phyloP scores from a whole-genome alignment of 768 basidiomycete genomes.

The Rhizopogon vesiculosus region DNA sequence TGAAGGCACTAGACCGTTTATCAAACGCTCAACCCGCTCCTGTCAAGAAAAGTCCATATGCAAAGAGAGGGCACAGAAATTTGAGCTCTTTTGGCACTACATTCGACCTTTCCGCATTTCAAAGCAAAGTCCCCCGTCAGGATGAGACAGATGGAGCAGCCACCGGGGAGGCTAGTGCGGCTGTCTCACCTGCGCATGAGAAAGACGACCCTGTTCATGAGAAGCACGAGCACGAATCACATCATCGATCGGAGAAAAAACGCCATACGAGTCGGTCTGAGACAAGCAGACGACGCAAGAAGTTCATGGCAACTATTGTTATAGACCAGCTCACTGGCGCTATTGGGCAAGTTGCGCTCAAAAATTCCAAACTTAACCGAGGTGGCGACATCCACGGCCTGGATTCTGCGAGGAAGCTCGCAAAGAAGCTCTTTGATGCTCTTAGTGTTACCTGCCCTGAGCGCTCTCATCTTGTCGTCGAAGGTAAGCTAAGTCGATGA shows the following conservation, averaged over 20 bases:
- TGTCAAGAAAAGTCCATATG: slow-evolving; percentile 33
- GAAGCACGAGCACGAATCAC: slow-evolving; percentile 8
- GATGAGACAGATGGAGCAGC: slow-evolving; percentile 4
- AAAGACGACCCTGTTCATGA: slow-evolving; percentile 6
- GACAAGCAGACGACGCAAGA: slow-evolving; percentile 39
- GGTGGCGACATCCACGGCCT: slow-evolving; percentile 50
- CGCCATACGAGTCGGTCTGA: slow-evolving; percentile 22
- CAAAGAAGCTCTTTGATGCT: slow-evolving; percentile 61
- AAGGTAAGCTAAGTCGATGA: slow-evolving; percentile 36
- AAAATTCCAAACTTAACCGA: slow-evolving; percentile 57
- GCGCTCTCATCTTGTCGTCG: slow-evolving; percentile 58
- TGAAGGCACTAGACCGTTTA: slow-evolving; percentile 66
- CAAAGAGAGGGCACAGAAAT: slow-evolving; percentile 43
- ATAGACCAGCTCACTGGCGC: slow-evolving; percentile 64
- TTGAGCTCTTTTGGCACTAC: slow-evolving; percentile 33
- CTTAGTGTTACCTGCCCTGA: slow-evolving; percentile 58
- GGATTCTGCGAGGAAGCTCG: slow-evolving; percentile 61
- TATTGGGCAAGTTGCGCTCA: slow-evolving; percentile 67
- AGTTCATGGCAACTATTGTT: slow-evolving; percentile 58
- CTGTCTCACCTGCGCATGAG: neutral
- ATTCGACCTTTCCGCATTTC: slow-evolving; percentile 24
- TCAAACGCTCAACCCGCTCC: slow-evolving; percentile 57
- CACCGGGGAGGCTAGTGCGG: slow-evolving; percentile 11
- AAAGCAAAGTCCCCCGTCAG: slow-evolving; percentile 5
- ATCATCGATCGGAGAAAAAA: slow-evolving; percentile 10